These are phyloP conservation scores for Pythium guiyangense DNA, from an alignment of 352 stramenopile genomes.

Conservation along the genomic window DNA sequence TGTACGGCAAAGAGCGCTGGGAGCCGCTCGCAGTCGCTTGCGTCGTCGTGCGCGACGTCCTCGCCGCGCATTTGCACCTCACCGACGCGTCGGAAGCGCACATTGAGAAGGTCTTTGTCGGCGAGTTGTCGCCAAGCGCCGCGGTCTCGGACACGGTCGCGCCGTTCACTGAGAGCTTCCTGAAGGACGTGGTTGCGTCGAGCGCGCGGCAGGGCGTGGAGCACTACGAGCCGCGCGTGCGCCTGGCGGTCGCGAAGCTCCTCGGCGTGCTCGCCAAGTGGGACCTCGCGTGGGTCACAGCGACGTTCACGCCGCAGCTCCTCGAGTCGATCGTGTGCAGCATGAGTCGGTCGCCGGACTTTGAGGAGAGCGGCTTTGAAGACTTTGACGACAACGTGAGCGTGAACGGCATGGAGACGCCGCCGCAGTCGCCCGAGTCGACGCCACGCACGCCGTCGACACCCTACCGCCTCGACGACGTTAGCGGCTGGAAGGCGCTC, in stretches of 20 bases:
- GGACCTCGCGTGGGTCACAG: slow-evolving; percentile 49
- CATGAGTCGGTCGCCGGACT: slow-evolving; percentile 71
- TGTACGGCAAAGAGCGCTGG: slow-evolving; percentile 61
- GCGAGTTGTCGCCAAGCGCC: slow-evolving; percentile 10
- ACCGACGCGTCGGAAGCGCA: slow-evolving; percentile 20
- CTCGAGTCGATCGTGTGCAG: slow-evolving; percentile 73
- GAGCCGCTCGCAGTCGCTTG: slow-evolving; percentile 66
- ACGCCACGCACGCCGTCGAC: slow-evolving; percentile 71
- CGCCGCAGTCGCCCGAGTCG: slow-evolving; percentile 46
- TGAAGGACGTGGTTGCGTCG: slow-evolving; percentile 37
- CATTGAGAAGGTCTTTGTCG: slow-evolving; percentile 25
- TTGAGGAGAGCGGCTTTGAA: slow-evolving; percentile 74
- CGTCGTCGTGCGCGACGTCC: slow-evolving; percentile 49
- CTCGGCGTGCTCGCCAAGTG: slow-evolving; percentile 64
- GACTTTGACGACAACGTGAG: slow-evolving; percentile 81
- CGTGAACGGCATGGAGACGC: slow-evolving; percentile 71
- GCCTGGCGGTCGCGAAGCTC: slow-evolving; percentile 66
- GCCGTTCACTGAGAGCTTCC: slow-evolving; percentile 36
- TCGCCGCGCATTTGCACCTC: slow-evolving; percentile 27
- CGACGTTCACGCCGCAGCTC: slow-evolving; percentile 65
- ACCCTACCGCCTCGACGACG: slow-evolving; percentile 91
- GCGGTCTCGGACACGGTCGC: slow-evolving; percentile 14
- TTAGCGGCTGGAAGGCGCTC: slow-evolving; percentile 94
- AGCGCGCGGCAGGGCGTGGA: slow-evolving; percentile 61
- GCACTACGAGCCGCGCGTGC: slow-evolving; percentile 83